Conservation (phyloP, 2,329 filamentous ascomycete species). For the Colletotrichum horii region DNA sequence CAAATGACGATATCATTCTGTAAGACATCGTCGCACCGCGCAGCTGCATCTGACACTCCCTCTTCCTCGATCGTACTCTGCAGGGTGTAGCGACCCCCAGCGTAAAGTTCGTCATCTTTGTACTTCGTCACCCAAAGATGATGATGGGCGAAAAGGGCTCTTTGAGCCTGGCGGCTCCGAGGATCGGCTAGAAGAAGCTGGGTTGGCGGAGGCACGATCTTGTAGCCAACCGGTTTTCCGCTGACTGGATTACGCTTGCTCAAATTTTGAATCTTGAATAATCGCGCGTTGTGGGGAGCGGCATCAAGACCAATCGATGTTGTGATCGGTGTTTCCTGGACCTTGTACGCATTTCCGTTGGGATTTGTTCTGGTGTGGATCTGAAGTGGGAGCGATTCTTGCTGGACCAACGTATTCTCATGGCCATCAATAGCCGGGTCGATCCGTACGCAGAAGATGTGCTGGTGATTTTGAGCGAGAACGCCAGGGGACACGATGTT, state of each 20-base stretch:
- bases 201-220: neutral
- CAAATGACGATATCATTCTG: slow-evolving; percentile 63
- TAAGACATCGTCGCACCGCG: slow-evolving; percentile 50
- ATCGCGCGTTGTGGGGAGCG: slow-evolving; percentile 34
- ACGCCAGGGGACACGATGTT: slow-evolving; percentile 58
- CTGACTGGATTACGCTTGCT: slow-evolving; percentile 32
- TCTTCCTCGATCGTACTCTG: neutral
- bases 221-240: slow-evolving; percentile 35
- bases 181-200: neutral
- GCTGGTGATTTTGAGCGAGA: slow-evolving; percentile 61
- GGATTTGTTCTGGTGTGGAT: slow-evolving; percentile 48
- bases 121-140: neutral
- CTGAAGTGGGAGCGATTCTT: neutral
- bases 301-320: slow-evolving; percentile 37
- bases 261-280: slow-evolving; percentile 40
- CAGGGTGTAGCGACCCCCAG: neutral
- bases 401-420: slow-evolving; percentile 46
- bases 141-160: neutral
- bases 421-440: slow-evolving; percentile 60
- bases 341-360: slow-evolving; percentile 47
- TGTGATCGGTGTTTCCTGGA: slow-evolving; percentile 48
- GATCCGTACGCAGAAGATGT: slow-evolving; percentile 57
- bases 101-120: neutral
- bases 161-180: neutral
- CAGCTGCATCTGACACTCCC: neutral